Conservation (phyloP, 2,329 filamentous ascomycete genomes). For the Penicillium sp. region DNA sequence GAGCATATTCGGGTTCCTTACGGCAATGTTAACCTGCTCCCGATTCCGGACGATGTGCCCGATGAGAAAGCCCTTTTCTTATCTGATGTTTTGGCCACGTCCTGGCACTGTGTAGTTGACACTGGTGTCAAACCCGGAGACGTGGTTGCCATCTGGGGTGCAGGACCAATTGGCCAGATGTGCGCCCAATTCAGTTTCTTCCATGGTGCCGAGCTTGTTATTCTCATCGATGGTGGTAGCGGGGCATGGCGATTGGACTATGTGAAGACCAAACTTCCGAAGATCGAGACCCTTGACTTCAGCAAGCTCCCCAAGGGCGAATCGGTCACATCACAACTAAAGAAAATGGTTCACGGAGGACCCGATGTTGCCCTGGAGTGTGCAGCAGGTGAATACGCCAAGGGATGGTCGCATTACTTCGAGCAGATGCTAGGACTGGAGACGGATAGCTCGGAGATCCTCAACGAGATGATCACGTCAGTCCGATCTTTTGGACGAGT, state of each 20-base stretch:
- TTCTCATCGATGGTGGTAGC: conserved; percentile 71
- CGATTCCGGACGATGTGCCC: conserved; percentile 73
- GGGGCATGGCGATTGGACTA: conserved; percentile 65
- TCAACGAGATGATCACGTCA: conserved; percentile 56
- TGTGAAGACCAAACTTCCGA: conserved; percentile 62
- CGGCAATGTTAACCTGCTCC: conserved; percentile 76
- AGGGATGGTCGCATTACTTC: conserved; percentile 61
- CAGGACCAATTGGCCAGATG: conserved; percentile 81
- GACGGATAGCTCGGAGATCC: conserved; percentile 71
- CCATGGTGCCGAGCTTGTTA: conserved; percentile 72
- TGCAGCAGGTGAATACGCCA: conserved; percentile 62
- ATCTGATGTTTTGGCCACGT: conserved; percentile 75
- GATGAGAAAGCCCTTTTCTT: conserved; percentile 83
- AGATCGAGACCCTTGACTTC: conserved; percentile 70
- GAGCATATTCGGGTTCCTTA: conserved; percentile 82
- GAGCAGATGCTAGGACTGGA: conserved; percentile 66
- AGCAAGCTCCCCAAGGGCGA: conserved; percentile 59
- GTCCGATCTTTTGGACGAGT: conserved; percentile 62
- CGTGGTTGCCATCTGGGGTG: conserved; percentile 81
- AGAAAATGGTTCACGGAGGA: conserved; percentile 70
- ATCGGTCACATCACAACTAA: conserved; percentile 69
- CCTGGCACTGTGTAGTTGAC: conserved; percentile 79
- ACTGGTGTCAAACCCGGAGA: conserved; percentile 77
- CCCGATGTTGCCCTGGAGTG: conserved; percentile 73
- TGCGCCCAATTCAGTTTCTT: conserved; percentile 64